Evolutionary conservation across 306 rosid genomes (phyloP), one percentile per base, ranked within the genome.

Genomic region (Senna tora): DNA sequence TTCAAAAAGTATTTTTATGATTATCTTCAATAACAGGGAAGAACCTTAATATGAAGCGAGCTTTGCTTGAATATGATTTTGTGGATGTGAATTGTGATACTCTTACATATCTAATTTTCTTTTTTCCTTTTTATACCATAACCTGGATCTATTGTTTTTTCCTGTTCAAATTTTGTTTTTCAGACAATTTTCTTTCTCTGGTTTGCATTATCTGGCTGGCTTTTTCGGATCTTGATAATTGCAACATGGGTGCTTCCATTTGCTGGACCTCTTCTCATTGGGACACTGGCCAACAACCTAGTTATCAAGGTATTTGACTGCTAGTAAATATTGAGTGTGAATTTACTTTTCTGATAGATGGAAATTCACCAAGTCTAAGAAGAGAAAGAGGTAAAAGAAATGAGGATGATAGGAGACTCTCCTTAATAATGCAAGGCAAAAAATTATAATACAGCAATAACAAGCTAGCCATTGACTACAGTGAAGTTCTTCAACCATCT

Each of bases 121-220:
- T 39, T 59, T 49, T 2, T 12, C 8, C 36, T 68, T 63, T 41
- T 50, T n/a, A 20, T 67, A 12, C 9, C 79, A 43, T 42, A 60
- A 61, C 36, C 13, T 52, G 30, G 12, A 13, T 78, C 58, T 32
- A 10, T 55, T 15, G 49, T 65, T 4, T 9, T 33, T 65, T 17
- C 5, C 13, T n/a, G 39, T 62, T 74, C 22, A 2, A 45, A 64
- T 71, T 59, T 38, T 14, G 7, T 78, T 76, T 79, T 77, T 75
- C 75, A 94, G 99, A 94, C 99, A 14, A 60, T 91, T 62, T 89
- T 94, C 89, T 91, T 94, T 84, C 80, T 94, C 73, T 94, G 97
- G 99, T 86, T 94, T 71, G 97, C 96, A 22, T 77, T 94, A 21
- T 94, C 99, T 68, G 99, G 99, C 63, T 94, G 99, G 97, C 95